Conservation (phyloP, 2,329 filamentous ascomycete genomes). For the Colletotrichum sp. region DNA sequence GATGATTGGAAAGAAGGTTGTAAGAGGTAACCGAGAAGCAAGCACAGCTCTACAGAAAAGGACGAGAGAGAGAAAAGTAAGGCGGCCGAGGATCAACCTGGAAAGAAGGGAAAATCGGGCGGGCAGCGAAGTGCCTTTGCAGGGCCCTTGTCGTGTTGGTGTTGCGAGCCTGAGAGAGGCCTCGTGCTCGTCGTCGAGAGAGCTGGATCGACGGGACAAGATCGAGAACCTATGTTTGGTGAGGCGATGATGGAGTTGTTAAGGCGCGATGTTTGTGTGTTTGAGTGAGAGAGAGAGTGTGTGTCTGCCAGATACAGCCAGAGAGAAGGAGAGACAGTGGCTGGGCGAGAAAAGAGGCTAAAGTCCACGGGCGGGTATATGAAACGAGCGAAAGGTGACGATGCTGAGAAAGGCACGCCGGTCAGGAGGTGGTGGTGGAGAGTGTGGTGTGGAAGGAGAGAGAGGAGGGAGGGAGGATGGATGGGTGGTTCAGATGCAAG, state of each 20-base stretch:
- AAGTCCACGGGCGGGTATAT: conserved; percentile 26
- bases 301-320: conserved; percentile 19
- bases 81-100: conserved; percentile 65
- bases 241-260: not conserved
- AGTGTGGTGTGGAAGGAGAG: conserved; percentile 9
- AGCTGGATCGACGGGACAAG: not conserved
- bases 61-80: conserved; percentile 34
- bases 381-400: conserved; percentile 30
- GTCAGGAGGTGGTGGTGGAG: conserved; percentile 19
- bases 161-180: conserved; percentile 6
- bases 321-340: conserved; percentile 24
- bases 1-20: not conserved
- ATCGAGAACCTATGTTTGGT: not conserved
- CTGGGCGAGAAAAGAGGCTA: conserved; percentile 23
- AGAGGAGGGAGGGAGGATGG: conserved; percentile 9
- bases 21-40: conserved; percentile 14
- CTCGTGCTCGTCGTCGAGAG: not conserved
- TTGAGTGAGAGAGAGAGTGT: not conserved
- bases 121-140: conserved; percentile 25
- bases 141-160: conserved; percentile 10
- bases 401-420: conserved; percentile 22
- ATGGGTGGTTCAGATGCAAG: conserved; percentile 7
- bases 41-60: conserved; percentile 21
- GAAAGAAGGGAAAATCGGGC: conserved; percentile 47
- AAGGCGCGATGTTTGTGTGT: conserved; percentile 8